Evolutionary conservation across 1,139 yeast species (phyloP), one percentile per base, ranked within the genome.

Genomic region (Pichia sp.): DNA sequence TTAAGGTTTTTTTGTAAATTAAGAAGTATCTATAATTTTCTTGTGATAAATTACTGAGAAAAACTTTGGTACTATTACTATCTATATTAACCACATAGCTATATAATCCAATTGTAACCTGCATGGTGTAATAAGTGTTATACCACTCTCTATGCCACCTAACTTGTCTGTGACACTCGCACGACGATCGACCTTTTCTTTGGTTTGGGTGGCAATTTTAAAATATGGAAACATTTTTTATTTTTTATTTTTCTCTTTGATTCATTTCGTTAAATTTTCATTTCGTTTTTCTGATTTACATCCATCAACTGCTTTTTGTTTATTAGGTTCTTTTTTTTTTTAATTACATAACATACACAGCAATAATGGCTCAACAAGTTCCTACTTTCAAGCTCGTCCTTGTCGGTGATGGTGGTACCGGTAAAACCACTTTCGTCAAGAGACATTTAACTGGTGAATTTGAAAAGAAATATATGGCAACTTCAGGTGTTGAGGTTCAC

Each of bases 391-490:
- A 94, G 80, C 84, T 94, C 71, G 99, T 85, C 65, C 84, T 92
- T 67, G 97, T 92, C 73, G 98, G 98, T 72, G 98, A 92, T 70
- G 98, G 99, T 81, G 99, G 99, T 83, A 92, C 98, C 72, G 97
- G 97, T 77, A 90, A 92, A 84, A 94, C 99, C 78, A 94, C 99
- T 55, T 94, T 94, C 65, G 98, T 94, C 73, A 94, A 92, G 82
- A 90, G 99, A 79, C 99, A 94, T 75, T 84, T 90, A 73, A 92
- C 98, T 58, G 98, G 98, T 77, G 99, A 94, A 73, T 94, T 94
- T 70, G 98, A 94, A 76, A 94, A 94, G 79, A 90, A 90, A 74
- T 94, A 94, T 78, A 88, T 87, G 71, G 98, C 98, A 69, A 94
- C 98, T 53, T 86, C 90, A 67, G 98, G 98, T 78, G 99, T 94